Base-by-base conservation (phyloP, 1,284 basidiomycete species). In the Ceratobasidium sp. region DNA sequence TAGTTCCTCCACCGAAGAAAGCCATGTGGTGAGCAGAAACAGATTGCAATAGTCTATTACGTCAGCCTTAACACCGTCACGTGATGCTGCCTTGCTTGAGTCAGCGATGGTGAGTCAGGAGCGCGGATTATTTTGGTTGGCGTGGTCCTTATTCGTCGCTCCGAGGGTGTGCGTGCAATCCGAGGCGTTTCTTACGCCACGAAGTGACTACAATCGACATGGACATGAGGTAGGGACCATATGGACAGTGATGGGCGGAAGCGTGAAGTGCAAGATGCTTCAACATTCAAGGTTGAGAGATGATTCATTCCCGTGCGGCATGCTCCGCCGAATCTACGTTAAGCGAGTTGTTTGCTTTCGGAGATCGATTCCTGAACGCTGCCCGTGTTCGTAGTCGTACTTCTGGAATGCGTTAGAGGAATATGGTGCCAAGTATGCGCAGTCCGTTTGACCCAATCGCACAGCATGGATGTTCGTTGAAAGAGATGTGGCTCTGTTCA, bases 11-110 rank as follows among this genome's bases (percentile, higher is more conserved):
- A 39, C 67, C 67, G 53, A 69, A 69, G 67, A 69, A 69, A n/a
- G 67, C 53, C 67, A 69, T 69, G 53, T 69, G 51, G 67, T 58
- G 67, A 23, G 37, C 53, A 45, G 67, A 58, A 69, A 69, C 53
- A 58, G 53, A 69, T 69, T 28, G 53, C 66, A 37, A n/a, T 28
- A 47, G 66, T 26, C 53, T 23, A 31, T 54, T 54, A 54, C 53
- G 20, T 33, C 53, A 56, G 26, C 53, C 31, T 2, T 26, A 56
- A n/a, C n/a, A n/a, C n/a, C n/a, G 53, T 56, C 45, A 47, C 31
- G 53, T 56, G 23, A 56, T 56, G 53, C n/a, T 20, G 17, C 17
- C 13, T 10, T 11, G 7, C n/a, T 56, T 28, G 37, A 64, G 39
- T 37, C 15, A 33, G 33, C 31, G 31, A 23, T 15, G 20, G 31